A percentile compares a stretch with the other conserved stretches of the same genome.
These are phyloP conservation scores for Ophiostoma quercus DNA, from an alignment of 2,329 filamentous ascomycete species.

Conservation along the genomic window DNA sequence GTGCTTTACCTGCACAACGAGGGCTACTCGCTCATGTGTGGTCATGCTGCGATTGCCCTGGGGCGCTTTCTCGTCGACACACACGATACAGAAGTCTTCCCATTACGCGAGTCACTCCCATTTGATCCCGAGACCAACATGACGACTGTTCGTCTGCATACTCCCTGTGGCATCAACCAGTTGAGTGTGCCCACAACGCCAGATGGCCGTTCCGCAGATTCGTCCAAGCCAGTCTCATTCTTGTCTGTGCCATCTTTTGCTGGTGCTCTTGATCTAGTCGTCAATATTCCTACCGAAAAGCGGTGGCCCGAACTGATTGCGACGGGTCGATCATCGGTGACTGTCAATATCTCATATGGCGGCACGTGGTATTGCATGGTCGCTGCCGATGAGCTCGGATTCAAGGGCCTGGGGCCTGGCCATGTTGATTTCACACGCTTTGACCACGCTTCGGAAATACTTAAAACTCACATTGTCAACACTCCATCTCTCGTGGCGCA, in stretches of 20 bases:
- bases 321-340: background rate
- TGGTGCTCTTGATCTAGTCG: background rate
- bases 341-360: background rate
- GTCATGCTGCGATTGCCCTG: background rate
- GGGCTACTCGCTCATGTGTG: slow-evolving; percentile 3
- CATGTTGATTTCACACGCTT: background rate
- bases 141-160: background rate
- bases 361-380: background rate
- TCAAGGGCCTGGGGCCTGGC: background rate
- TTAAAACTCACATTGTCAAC: background rate
- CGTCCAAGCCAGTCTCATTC: background rate
- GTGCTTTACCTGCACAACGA: background rate
- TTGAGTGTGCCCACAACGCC: background rate
- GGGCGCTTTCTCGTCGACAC: background rate
- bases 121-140: background rate
- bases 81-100: background rate
- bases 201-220: background rate
- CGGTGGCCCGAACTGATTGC: background rate
- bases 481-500: background rate
- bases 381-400: background rate
- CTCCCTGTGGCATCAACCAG: background rate
- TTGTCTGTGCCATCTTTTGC: background rate
- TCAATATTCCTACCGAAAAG: background rate
- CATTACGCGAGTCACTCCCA: background rate
- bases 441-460: background rate